Conservation (phyloP, 495 filamentous ascomycete genomes). For the Penicillium antarcticum region DNA sequence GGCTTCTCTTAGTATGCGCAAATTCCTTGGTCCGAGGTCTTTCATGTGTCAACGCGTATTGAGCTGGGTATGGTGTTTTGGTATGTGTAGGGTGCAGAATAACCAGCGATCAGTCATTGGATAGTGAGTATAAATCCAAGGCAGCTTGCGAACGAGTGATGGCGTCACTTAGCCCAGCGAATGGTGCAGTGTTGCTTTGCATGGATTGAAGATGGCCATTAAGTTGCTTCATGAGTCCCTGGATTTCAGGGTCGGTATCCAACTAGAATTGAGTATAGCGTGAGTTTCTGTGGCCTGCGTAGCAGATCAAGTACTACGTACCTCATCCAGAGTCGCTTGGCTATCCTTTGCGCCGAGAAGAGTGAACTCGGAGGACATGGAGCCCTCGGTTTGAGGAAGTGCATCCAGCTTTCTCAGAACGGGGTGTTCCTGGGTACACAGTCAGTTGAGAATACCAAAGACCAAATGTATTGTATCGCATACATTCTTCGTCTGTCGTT, state of each 20-base stretch:
- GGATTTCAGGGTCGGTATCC: constrained; percentile 37
- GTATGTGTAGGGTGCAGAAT: not conserved
- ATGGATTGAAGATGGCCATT: constrained; percentile 55
- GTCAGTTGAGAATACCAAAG: not conserved
- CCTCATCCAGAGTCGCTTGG: constrained; percentile 28
- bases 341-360: constrained; percentile 23
- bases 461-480: not conserved
- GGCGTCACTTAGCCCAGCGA: constrained; percentile 50
- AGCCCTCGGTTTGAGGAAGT: constrained; percentile 8
- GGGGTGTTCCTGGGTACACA: constrained; percentile 37
- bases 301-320: constrained; percentile 13
- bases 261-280: constrained; percentile 25
- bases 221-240: constrained; percentile 41
- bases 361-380: constrained; percentile 22
- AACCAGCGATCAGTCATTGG: constrained; percentile 33
- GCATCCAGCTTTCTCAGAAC: constrained; percentile 36
- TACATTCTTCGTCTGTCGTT: constrained; percentile 46
- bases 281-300: constrained; percentile 2
- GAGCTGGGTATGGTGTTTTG: not conserved
- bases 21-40: not conserved
- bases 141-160: constrained; percentile 48
- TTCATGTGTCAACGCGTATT: constrained; percentile 5
- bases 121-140: constrained; percentile 39
- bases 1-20: not conserved
- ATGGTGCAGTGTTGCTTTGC: constrained; percentile 50